Evolutionary conservation across 2,329 filamentous ascomycete species (phyloP), one percentile per base, ranked within the genome.

Genomic region (Curvularia hawaiiensis): DNA sequence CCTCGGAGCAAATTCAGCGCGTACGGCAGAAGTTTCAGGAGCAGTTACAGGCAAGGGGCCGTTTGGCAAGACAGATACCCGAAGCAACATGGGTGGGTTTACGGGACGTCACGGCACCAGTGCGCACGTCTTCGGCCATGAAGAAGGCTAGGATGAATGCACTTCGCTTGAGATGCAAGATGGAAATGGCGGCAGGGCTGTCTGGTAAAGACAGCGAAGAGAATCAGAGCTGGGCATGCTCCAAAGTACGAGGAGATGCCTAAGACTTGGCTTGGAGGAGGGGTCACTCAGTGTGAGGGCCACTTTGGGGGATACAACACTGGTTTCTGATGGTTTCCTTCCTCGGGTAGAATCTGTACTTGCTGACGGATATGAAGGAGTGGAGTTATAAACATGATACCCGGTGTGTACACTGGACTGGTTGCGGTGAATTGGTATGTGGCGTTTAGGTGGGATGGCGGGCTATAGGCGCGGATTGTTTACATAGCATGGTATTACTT

Each of bases 101-200:
- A 28, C 61, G 65, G 28, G 60, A 63, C 14, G 63, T 54, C 14
- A 73, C 68, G 14, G 70, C 68, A 28, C 68, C 70, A 9, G 61
- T 71, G 14, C 62, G 70, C 20, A 67, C 66, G 6, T 73, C 70
- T 12, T 56, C 62, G 43, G 58, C 67, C n/a, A 54, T 75, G 49
- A 57, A 68, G 54, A 66, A 59, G 43, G 71, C 72, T 2, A 65
- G 71, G 47, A 62, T 64, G 50, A 74, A 75, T 41, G 72, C 74
- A 14, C 64, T 71, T 24, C 63, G 66, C 16, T 26, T 72, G 16
- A 64, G 71, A 35, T 73, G 70, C 60, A 63, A 57, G 35, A 50
- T 69, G 31, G 70, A 73, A 52, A 64, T 52, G 28, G 59, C 61
- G 8, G 47, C 64, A 5, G 64, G 69, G 12, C 35, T 67, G 2